Percentiles rank a stretch among this genome's conserved stretches.
Conservation (phyloP, 805 yeast genomes). For the Saturnispora sanitii region DNA sequence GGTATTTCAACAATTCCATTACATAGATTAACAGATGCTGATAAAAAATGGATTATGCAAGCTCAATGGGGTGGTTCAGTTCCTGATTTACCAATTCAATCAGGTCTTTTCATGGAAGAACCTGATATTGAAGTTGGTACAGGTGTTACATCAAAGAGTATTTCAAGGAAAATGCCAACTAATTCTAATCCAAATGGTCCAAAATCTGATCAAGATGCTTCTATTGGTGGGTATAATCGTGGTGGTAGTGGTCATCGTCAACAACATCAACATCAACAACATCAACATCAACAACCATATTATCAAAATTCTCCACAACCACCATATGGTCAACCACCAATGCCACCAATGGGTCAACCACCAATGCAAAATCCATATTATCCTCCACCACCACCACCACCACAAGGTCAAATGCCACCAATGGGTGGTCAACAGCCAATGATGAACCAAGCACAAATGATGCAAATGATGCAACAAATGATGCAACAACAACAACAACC, state of each 20-base stretch:
- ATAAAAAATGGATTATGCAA: slow-evolving; percentile 72
- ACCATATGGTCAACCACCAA: slow-evolving; percentile 4
- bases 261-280: slow-evolving; percentile 8
- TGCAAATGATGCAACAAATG: slow-evolving; percentile 29
- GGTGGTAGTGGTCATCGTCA: slow-evolving; percentile 1
- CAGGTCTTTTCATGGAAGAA: slow-evolving; percentile 84
- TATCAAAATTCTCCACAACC: slow-evolving; percentile 10
- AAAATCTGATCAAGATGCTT: slow-evolving; percentile 39
- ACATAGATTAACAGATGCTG: slow-evolving; percentile 87
- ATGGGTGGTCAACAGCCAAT: too few relatives aligned
- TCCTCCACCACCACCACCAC: slow-evolving; percentile 7
- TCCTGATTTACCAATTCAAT: slow-evolving; percentile 58
- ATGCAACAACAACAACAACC: slow-evolving; percentile 20
- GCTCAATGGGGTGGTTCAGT: slow-evolving; percentile 99
- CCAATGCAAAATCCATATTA: background rate
- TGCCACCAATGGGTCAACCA: slow-evolving; percentile 3
- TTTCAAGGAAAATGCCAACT: slow-evolving; percentile 86
- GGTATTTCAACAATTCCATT: slow-evolving; percentile 86
- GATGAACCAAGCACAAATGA: slow-evolving; percentile 23
- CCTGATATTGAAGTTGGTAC: slow-evolving; percentile 96
- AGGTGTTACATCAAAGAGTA: slow-evolving; percentile 87
- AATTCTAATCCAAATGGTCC: slow-evolving; percentile 82
- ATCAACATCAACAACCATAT: slow-evolving; percentile 12
- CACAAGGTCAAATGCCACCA: slow-evolving; percentile 6
- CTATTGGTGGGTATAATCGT: slow-evolving; percentile 9